A percentile compares a stretch with the other conserved stretches of the same genome.
Evolutionary conservation across 164 flowering plant species (phyloP).

Genomic region (Stephania yunnanensis): DNA sequence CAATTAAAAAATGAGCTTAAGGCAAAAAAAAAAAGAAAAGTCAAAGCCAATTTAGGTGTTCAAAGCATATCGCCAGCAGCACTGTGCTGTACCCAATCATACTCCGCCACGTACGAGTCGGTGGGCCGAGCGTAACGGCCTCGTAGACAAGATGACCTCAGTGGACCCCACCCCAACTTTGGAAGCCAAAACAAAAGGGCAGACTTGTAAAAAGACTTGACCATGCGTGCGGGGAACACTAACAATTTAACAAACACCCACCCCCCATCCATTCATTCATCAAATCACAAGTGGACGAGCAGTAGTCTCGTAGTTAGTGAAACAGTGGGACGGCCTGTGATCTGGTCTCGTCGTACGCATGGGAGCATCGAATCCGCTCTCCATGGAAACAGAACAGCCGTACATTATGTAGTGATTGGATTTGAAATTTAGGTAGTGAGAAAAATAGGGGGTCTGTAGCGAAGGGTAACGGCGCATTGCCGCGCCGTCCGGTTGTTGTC

Average conservation of each 20-base stretch:
- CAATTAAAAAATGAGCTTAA: neutral
- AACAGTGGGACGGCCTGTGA: neutral
- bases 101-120: conserved; percentile 23
- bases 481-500: conserved; percentile 84
- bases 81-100: conserved; percentile 8
- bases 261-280: too few species aligned
- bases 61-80: conserved; percentile 23
- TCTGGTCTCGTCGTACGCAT: neutral
- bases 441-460: conserved; percentile 16
- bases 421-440: neutral
- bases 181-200: conserved; percentile 3
- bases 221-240: neutral
- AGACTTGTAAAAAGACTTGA: neutral
- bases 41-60: conserved; percentile 25
- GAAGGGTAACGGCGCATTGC: conserved; percentile 50
- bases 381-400: neutral
- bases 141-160: conserved; percentile 27
- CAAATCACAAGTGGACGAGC: neutral
- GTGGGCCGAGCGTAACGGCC: conserved; percentile 43
- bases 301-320: neutral
- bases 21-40: neutral
- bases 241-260: too few species aligned
- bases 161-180: conserved; percentile 39
- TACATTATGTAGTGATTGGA: neutral
- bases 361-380: neutral